These are phyloP conservation scores for Candida sojae DNA, from an alignment of 1,139 yeast species.

Conservation along the genomic window DNA sequence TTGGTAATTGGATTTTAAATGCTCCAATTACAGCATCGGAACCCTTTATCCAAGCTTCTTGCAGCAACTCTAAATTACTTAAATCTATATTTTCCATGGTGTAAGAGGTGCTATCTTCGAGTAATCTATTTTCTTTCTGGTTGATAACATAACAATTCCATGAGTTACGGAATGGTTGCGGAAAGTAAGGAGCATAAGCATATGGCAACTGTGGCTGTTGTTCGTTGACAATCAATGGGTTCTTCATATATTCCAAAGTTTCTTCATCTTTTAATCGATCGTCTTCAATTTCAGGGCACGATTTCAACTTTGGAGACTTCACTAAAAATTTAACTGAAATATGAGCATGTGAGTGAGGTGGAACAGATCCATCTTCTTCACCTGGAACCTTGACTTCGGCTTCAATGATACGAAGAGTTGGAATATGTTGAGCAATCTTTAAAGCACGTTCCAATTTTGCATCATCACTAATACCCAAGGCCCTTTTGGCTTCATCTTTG, in stretches of 20 bases:
- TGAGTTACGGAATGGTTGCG: slow-evolving; percentile 48
- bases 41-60: slow-evolving; percentile 43
- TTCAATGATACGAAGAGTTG: slow-evolving; percentile 66
- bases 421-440: slow-evolving; percentile 64
- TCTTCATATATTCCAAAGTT: slow-evolving; percentile 63
- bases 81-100: slow-evolving; percentile 55
- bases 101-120: slow-evolving; percentile 62
- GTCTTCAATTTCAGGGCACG: slow-evolving; percentile 50
- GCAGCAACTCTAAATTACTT: slow-evolving; percentile 54
- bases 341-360: slow-evolving; percentile 77
- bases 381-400: slow-evolving; percentile 89
- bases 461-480: slow-evolving; percentile 56
- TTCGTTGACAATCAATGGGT: slow-evolving; percentile 68
- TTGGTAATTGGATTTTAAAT: slow-evolving; percentile 68
- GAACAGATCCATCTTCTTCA: slow-evolving; percentile 56
- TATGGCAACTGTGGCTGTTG: slow-evolving; percentile 67
- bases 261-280: slow-evolving; percentile 45
- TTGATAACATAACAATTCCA: slow-evolving; percentile 72
- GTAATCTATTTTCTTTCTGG: slow-evolving; percentile 77
- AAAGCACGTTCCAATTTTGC: slow-evolving; percentile 50
- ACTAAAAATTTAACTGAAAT: slow-evolving; percentile 74
- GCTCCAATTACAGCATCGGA: slow-evolving; percentile 59
- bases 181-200: slow-evolving; percentile 75
- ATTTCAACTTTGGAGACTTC: slow-evolving; percentile 68
- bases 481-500: slow-evolving; percentile 54